A percentile compares a stretch with the other conserved stretches of the same genome.
These are phyloP conservation scores for Tolypocladium cylindrosporum DNA, from an alignment of 2,329 filamentous ascomycete genomes.

Conservation along the genomic window DNA sequence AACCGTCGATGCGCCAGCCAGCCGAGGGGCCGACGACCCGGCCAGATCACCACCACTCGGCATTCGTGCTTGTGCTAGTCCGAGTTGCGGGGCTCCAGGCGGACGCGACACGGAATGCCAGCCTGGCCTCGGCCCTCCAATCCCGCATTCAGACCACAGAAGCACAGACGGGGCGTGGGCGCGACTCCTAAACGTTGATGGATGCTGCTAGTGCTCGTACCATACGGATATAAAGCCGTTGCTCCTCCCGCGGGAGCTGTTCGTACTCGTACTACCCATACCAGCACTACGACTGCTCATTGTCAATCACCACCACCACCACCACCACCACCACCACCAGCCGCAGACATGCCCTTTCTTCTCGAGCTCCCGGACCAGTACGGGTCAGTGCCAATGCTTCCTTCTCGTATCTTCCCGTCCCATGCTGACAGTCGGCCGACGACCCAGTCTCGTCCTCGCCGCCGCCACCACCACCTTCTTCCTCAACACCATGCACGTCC, in stretches of 20 bases:
- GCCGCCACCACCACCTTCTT: slow-evolving; percentile 47
- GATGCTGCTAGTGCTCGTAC: neutral
- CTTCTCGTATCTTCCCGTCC: neutral
- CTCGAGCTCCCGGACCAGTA: slow-evolving; percentile 39
- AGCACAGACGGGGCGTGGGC: neutral
- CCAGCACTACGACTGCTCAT: neutral
- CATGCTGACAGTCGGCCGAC: neutral
- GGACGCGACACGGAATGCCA: neutral
- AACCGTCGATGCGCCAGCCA: neutral
- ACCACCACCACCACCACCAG: neutral
- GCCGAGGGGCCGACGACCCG: neutral
- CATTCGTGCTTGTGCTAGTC: neutral
- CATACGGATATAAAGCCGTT: neutral
- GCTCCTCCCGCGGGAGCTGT: neutral
- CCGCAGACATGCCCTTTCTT: slow-evolving; percentile 29
- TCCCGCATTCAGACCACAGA: no score
- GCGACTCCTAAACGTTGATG: neutral
- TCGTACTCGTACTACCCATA: no score
- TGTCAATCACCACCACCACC: neutral
- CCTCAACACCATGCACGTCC: slow-evolving; percentile 42
- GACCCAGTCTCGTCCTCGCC: slow-evolving; percentile 49
- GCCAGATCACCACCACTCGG: neutral
- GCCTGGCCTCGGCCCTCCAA: neutral
- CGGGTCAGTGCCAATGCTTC: slow-evolving; percentile 27
- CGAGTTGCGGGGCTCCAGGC: neutral